Evolutionary conservation across 2,329 filamentous ascomycete species (phyloP), one percentile per base, ranked within the genome.

Genomic region (Colletotrichum spaethianum): DNA sequence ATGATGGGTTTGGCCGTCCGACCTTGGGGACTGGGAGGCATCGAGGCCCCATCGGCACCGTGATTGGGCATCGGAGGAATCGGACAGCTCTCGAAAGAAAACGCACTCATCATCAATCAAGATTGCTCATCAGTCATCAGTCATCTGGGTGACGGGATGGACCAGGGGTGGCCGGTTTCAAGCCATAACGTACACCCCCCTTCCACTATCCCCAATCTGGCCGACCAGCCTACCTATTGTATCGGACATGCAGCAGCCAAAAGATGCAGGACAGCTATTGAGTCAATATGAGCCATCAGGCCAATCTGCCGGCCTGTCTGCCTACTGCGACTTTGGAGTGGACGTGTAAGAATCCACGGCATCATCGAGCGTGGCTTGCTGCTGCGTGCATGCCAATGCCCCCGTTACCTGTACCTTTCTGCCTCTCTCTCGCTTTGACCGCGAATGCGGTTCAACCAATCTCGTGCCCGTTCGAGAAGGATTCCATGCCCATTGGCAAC

Each of bases 281-380:
- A 52, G 64, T 67, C 57, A 38, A 68, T 20, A 38, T 63, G 61
- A 62, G 44, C 60, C 60, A 52, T 62, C 44, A 44, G 14, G 28
- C 20, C 40, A 38, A 26, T 44, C 56, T 44, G 44, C 60, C 44
- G 38, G n/a, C 42, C 16, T 14, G 60, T 62, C 60, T 50, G 60
- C 52, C 44, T 55, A 48, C 40, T 31, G 31, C 59, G 42, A 63
- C 65, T 55, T 55, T 56, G 46, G 64, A 40, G 16, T 63, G 63
- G 56, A n/a, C 56, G 38, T 42, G 31, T 56, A 40, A 57, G 63
- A 60, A 72, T 63, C 38, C 59, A 69, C 59, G 53, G 65, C 70
- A 64, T 72, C 70, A 72, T 63, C 53, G 50, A 65, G 62, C 26
- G 65, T 64, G 65, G 70, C 65, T 72, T 72, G 70, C 70, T 56